phyloP scores from a whole-genome alignment of 768 basidiomycete species.

The Imleria badia region DNA sequence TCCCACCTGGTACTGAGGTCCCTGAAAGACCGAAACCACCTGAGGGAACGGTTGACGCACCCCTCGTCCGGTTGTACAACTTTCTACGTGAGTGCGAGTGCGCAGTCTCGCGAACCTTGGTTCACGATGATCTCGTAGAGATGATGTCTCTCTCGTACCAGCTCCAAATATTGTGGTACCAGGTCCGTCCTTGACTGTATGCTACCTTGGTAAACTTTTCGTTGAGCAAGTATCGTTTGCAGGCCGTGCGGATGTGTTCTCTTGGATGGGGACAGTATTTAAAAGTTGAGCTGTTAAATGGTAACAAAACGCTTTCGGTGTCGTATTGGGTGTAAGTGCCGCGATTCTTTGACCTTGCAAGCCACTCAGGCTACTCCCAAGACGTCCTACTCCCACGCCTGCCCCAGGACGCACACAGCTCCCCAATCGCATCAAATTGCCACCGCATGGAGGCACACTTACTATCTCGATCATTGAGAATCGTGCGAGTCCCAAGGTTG shows the following conservation, averaged over 20 bases:
- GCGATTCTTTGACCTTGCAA: not conserved
- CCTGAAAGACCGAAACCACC: conserved; percentile 52
- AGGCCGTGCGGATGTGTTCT: conserved; percentile 75
- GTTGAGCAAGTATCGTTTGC: not conserved
- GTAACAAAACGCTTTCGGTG: conserved; percentile 65
- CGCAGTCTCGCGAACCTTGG: not conserved
- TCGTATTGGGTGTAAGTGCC: conserved; percentile 85
- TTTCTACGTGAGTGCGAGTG: conserved; percentile 70
- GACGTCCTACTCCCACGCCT: conserved; percentile 39
- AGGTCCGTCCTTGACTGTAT: conserved; percentile 37
- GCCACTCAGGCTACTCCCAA: conserved; percentile 15
- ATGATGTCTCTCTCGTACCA: conserved; percentile 93
- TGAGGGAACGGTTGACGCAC: conserved; percentile 69
- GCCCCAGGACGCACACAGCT: conserved; percentile 31
- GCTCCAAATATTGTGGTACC: conserved; percentile 84
- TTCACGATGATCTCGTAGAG: conserved; percentile 44
- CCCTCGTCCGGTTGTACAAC: conserved; percentile 82
- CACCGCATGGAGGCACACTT: conserved; percentile 68
- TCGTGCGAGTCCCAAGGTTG: conserved; percentile 37
- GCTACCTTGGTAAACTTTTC: not conserved
- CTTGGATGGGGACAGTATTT: conserved; percentile 85
- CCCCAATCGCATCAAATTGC: conserved; percentile 42
- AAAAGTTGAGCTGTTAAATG: conserved; percentile 63
- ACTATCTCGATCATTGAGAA: conserved; percentile 69
- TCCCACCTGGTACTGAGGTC: conserved; percentile 40